Conservation (phyloP, 1,139 yeast species). For the Scheffersomyces parashehatae region DNA sequence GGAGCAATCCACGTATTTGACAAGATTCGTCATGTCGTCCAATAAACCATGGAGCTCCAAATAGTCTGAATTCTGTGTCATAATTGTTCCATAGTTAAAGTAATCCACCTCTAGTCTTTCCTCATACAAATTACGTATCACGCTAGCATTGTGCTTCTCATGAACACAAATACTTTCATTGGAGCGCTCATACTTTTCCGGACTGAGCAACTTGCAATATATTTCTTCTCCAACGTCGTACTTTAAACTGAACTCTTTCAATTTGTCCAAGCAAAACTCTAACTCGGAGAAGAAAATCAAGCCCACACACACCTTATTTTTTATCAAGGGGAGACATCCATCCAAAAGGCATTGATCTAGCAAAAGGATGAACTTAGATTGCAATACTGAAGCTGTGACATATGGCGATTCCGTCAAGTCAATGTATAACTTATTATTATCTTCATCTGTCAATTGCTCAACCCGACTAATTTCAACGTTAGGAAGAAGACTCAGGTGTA, state of each 20-base stretch:
- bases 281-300: conserved; percentile 53
- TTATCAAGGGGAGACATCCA: conserved; percentile 55
- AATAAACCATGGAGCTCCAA: conserved; percentile 17
- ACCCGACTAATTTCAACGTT: not conserved
- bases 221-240: conserved; percentile 32
- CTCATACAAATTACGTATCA: conserved; percentile 6
- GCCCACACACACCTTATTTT: conserved; percentile 43
- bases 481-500: no score
- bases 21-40: conserved; percentile 39
- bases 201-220: conserved; percentile 26
- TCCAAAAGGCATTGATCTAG: conserved; percentile 49
- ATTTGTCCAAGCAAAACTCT: conserved; percentile 52
- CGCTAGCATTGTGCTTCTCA: conserved; percentile 2
- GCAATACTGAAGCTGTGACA: conserved; percentile 33
- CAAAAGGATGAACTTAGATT: conserved; percentile 33
- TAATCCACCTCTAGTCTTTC: conserved; percentile 22
- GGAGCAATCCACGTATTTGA: conserved; percentile 44
- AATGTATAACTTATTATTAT: conserved; percentile 25
- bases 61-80: conserved; percentile 11
- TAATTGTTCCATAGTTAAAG: conserved; percentile 26
- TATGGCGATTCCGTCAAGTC: conserved; percentile 41
- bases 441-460: not conserved
- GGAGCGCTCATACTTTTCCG: not conserved
- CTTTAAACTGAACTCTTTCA: conserved; percentile 32
- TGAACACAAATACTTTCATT: not conserved